These are phyloP conservation scores for Verticillium klebahnii DNA, from an alignment of 2,329 filamentous ascomycete species.

Conservation along the genomic window DNA sequence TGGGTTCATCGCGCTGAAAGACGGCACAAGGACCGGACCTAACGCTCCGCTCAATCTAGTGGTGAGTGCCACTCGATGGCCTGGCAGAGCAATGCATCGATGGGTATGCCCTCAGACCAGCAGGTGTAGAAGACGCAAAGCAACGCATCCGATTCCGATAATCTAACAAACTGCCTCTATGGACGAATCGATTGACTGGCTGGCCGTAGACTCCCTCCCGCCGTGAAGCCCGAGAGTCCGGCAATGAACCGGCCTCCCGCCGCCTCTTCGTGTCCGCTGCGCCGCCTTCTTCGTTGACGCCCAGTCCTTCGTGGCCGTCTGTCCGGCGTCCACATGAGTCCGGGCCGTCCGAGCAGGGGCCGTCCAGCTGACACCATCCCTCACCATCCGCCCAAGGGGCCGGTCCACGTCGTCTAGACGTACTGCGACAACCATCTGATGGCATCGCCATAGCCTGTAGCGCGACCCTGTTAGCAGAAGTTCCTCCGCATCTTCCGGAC, in stretches of 20 bases:
- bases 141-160: conserved; percentile 1
- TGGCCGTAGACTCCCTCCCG: neutral
- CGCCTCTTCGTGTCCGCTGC: neutral
- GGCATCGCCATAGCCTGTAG: conserved; percentile 73
- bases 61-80: too few relatives aligned
- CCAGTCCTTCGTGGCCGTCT: neutral
- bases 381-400: conserved; percentile 3
- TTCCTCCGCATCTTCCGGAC: neutral
- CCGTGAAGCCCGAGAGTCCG: neutral
- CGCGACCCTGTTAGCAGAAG: conserved; percentile 13
- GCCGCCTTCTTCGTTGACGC: neutral
- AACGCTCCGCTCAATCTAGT: too few relatives aligned
- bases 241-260: neutral
- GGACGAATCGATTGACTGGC: conserved; percentile 4
- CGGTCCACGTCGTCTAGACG: conserved; percentile 51
- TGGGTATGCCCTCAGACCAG: neutral
- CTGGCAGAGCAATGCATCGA: too few relatives aligned
- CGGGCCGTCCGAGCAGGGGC: neutral
- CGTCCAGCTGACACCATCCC: conserved; percentile 3
- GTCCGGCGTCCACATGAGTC: conserved; percentile 4
- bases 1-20: too few relatives aligned
- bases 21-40: too few relatives aligned
- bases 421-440: conserved; percentile 93
- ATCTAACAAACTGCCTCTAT: conserved; percentile 5
- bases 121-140: neutral